Evolutionary conservation across 169 alveolate genomes (phyloP).

Genomic region (Toxoplasma gondii): DNA sequence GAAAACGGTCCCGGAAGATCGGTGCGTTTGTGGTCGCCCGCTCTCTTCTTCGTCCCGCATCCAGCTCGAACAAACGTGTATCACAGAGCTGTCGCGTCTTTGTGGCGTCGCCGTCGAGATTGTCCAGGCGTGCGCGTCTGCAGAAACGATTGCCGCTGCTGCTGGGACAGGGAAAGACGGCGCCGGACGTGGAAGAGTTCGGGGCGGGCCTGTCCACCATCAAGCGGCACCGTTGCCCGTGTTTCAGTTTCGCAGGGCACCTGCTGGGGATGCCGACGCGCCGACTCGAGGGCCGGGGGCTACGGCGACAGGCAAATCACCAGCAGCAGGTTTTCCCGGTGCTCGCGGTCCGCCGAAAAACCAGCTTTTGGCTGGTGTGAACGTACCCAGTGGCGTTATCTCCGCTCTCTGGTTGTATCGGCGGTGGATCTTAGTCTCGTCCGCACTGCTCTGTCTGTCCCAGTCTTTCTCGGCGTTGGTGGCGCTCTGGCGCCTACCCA

Average conservation of each 20-base stretch:
- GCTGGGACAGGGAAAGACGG: too few species aligned
- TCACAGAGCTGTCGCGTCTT: neutral
- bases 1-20: neutral
- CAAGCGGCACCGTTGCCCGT: neutral
- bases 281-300: neutral
- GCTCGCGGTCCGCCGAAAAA: neutral
- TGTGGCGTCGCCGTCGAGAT: conserved; percentile 29
- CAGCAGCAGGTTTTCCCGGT: neutral
- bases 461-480: conserved; percentile 1
- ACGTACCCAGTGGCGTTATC: neutral
- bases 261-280: neutral
- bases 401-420: conserved; percentile 12
- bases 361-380: neutral
- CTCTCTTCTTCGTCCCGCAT: neutral
- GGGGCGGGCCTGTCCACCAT: neutral
- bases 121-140: conserved; percentile 25
- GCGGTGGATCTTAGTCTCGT: conserved; percentile 23
- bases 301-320: neutral
- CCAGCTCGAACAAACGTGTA: neutral
- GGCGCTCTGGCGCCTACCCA: conserved; percentile 20
- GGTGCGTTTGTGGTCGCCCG: conserved; percentile 27
- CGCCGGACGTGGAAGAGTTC: neutral
- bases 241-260: neutral
- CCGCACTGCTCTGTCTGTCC: conserved; percentile 9
- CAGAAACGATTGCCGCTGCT: neutral